Base-by-base conservation (phyloP, 2,329 filamentous ascomycete genomes). In the Dactylellina haptotyla region DNA sequence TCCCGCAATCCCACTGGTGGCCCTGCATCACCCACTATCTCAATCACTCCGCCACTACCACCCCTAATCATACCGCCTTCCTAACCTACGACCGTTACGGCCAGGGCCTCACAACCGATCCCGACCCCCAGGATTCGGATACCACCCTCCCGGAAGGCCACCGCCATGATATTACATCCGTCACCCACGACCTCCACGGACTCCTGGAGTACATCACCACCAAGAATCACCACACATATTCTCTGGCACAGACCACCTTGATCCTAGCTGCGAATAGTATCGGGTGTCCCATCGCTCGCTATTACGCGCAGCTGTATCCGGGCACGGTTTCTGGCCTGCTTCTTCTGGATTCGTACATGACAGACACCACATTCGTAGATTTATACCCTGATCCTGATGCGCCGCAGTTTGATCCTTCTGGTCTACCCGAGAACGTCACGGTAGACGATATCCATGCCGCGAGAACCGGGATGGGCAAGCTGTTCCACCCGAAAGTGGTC, bases 11-110 rank as follows among this genome's bases (percentile, higher is more conserved):
- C 39, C 56, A 53, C 39, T 74, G 70, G 70, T 74, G 56, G 61
- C 62, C 70, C 20, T 43, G 30, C 23, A 62, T 67, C 25, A 56
- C 61, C 20, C 45, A 57, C 1, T 56, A 61, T 37, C 25, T 62
- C 14, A 25, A 30, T n/a, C 8, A 12, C 10, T 16, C 45, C 14
- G 8, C 1, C 9, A 20, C 37, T 32, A 34, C 23, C 37, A 66
- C n/a, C 70, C 63, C 5, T 57, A n/a, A n/a, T n/a, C n/a, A n/a
- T n/a, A n/a, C n/a, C n/a, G n/a, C 39, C 16, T 37, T 87, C 16
- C 80, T 88, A 2, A 83, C 83, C 46, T 88, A 87, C 74, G 86
- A 88, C 78, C 85, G 86, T 43, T 87, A 84, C 75, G 86, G 86
- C 6, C 86, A 88, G 78, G 86, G 85, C 8, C 79, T 58, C 79